Conservation (phyloP, 768 basidiomycete species). For the Cystofilobasidium macerans region DNA sequence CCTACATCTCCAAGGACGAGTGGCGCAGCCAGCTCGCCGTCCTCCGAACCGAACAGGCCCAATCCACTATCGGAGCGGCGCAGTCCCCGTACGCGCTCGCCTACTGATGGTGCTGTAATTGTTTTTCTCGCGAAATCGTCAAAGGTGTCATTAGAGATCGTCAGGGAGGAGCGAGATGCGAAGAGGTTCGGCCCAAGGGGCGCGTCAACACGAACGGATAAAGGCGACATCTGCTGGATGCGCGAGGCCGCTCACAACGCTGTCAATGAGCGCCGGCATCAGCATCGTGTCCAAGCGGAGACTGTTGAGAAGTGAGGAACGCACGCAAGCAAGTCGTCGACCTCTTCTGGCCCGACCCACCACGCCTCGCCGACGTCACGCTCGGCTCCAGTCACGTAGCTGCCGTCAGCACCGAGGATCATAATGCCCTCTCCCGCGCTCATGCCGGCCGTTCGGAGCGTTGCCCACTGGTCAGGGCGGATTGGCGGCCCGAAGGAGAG, state of each 20-base stretch:
- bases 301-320: background rate
- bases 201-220: too few relatives aligned
- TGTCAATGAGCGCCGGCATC: background rate
- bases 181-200: too few relatives aligned
- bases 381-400: background rate
- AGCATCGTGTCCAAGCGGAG: background rate
- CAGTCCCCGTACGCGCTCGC: background rate
- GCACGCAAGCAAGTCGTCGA: background rate
- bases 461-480: background rate
- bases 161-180: too few relatives aligned
- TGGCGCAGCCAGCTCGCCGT: conserved; percentile 35
- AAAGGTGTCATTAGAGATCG: too few relatives aligned
- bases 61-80: too few relatives aligned
- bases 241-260: background rate
- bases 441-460: background rate
- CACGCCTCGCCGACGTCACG: background rate
- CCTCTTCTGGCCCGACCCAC: conserved; percentile 1
- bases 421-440: background rate
- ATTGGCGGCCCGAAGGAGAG: background rate
- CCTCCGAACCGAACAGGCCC: background rate
- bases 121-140: background rate
- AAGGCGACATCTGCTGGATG: background rate
- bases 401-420: background rate
- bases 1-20: conserved; percentile 86
- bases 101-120: background rate